Percentiles rank a stretch among this genome's conserved stretches.
These are phyloP conservation scores for Vaccinium darrowii DNA, from an alignment of 148 eudicot species.

Conservation along the genomic window DNA sequence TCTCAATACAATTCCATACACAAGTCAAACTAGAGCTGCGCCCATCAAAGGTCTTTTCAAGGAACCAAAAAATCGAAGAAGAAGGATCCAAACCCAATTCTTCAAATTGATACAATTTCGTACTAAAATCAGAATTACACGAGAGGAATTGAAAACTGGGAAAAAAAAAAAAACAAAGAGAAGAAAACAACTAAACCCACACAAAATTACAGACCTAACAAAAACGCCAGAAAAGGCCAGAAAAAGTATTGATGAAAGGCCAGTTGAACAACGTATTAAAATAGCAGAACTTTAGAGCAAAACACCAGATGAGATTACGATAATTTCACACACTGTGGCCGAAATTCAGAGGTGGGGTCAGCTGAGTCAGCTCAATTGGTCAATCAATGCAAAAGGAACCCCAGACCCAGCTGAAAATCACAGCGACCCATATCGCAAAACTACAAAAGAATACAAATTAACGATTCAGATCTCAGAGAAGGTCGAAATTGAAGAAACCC, in stretches of 20 bases:
- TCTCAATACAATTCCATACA: neutral
- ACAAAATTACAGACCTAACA: neutral
- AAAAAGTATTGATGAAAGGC: neutral
- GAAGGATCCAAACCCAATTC: constrained; percentile 11
- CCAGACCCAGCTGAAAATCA: constrained; percentile 2
- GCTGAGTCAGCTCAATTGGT: neutral
- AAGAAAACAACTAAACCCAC: neutral
- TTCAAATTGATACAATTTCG: neutral
- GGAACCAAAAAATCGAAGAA: neutral
- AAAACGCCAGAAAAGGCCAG: neutral
- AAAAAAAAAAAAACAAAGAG: no score
- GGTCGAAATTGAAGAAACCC: neutral
- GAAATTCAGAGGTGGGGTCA: constrained; percentile 14
- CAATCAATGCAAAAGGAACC: neutral
- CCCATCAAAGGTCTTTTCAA: neutral
- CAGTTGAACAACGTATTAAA: neutral
- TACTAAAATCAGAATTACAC: neutral
- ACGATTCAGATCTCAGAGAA: neutral
- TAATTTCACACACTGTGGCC: constrained; percentile 2
- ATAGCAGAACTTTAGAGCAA: neutral
- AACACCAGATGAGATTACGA: neutral
- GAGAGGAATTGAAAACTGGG: neutral
- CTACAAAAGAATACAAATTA: neutral
- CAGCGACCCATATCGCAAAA: constrained; percentile 1
- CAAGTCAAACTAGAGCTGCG: neutral